Evolutionary conservation across 306 rosid species (phyloP).

Genomic region (Vachellia pachyceras): DNA sequence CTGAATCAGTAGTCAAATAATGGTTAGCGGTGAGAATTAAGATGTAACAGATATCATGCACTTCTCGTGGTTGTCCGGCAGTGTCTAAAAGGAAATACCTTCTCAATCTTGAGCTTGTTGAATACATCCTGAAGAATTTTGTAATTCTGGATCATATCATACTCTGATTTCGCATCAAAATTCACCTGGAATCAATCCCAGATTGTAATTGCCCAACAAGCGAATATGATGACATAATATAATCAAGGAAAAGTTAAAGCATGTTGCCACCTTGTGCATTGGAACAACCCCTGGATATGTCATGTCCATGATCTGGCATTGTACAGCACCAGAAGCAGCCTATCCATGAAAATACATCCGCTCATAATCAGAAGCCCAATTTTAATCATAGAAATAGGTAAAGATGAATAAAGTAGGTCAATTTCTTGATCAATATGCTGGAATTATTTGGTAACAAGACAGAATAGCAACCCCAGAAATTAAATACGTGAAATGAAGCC

Average conservation of each 20-base stretch:
- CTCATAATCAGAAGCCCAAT: slow-evolving; percentile 16
- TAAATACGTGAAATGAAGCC: background rate
- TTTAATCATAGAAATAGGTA: slow-evolving; percentile 5
- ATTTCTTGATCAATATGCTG: background rate
- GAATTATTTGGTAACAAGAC: background rate
- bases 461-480: background rate
- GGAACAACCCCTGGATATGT: slow-evolving; percentile 92
- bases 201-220: slow-evolving; percentile 11
- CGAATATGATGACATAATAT: background rate
- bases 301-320: slow-evolving; percentile 94
- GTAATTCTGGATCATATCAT: slow-evolving; percentile 97
- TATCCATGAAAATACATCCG: slow-evolving; percentile 43
- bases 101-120: slow-evolving; percentile 84
- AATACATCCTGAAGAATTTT: slow-evolving; percentile 92
- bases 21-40: background rate
- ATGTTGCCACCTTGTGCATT: slow-evolving; percentile 81
- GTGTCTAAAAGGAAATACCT: slow-evolving; percentile 48
- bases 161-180: slow-evolving; percentile 89
- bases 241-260: slow-evolving; percentile 13
- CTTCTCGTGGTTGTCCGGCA: background rate
- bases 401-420: slow-evolving; percentile 18
- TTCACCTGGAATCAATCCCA: slow-evolving; percentile 66
- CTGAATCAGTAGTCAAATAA: background rate
- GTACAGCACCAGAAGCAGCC: slow-evolving; percentile 99
- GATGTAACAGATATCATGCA: slow-evolving; percentile 2